Base-by-base conservation (phyloP, 306 rosid genomes). In the Fragaria iinumae region DNA sequence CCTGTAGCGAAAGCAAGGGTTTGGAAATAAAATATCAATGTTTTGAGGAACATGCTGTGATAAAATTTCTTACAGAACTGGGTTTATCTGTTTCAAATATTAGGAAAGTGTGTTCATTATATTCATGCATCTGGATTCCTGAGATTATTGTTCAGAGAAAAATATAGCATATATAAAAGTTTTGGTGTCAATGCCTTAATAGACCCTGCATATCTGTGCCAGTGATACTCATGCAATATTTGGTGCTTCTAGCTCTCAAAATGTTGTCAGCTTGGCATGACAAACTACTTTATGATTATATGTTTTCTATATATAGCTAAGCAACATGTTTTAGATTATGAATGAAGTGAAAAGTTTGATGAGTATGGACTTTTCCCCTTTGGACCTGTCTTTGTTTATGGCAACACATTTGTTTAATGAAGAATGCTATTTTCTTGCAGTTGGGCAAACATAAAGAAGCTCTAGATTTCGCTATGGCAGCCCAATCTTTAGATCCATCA, bases 401-500 rank as follows among this genome's bases (percentile, higher is more conserved):
- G 74, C 68, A 25, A n/a, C 66, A 25, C 55, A 23, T 16, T 43
- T 60, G 76, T 43, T 57, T 55, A 16, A 68, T 48, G 63, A 66
- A 32, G 74, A 84, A 75, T 73, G 21, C 36, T 80, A 72, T 83
- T 79, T 77, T 57, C 20, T 80, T 80, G 88, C 93, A 96, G 99
- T 77, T 96, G 83, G 93, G 91, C 72, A 89, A 77, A 83, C 93
- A 88, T 76, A 89, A 86, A 83, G 96, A 96, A 78, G 99, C 99
- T 78, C 80, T 96, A 78, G 93, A 92, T 21, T 92, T 92, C 69
- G 98, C 93, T 49, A 39, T 55, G 55, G 91, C 90, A 48, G 90
- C 98, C 80, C 96, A 89, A 25, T 62, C 36, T 49, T 78, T 92
- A 76, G 90, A 88, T 77, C 99, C 99, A 64, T 87, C 87, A 74